These are phyloP conservation scores for Phaseolus coccineus DNA, from an alignment of 331 rosid species.

Conservation along the genomic window DNA sequence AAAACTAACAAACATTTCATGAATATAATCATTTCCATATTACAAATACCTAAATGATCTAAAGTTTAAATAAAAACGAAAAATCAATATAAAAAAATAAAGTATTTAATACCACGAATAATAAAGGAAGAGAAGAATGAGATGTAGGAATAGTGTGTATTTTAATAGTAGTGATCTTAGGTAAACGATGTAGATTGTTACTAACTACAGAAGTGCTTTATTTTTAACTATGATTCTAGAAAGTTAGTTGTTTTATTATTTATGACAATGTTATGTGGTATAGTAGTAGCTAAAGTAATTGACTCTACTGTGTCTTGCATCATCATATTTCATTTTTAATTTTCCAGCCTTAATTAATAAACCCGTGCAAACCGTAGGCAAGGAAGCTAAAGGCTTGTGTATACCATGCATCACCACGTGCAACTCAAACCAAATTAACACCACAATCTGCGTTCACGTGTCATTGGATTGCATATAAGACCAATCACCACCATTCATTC, in stretches of 20 bases:
- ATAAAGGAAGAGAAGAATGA: too few species aligned
- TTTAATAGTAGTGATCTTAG: not conserved
- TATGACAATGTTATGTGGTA: not conserved
- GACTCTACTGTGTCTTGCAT: not conserved
- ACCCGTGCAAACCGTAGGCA: conserved; percentile 38
- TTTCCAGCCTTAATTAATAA: conserved; percentile 28
- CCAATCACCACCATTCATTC: too few species aligned
- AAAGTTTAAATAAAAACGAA: too few species aligned
- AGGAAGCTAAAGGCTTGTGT: conserved; percentile 30
- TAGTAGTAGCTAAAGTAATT: not conserved
- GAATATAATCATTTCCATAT: too few species aligned
- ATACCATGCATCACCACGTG: conserved; percentile 42
- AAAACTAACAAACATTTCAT: too few species aligned
- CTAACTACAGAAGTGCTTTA: not conserved
- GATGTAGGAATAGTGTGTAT: too few species aligned
- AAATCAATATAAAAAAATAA: too few species aligned
- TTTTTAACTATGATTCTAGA: not conserved
- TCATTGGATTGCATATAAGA: too few species aligned
- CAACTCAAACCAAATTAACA: not conserved
- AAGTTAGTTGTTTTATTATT: not conserved
- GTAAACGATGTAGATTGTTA: not conserved
- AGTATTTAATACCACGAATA: too few species aligned
- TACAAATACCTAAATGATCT: too few species aligned
- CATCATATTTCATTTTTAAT: not conserved
- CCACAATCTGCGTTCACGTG: too few species aligned